A percentile compares a stretch with the other conserved stretches of the same genome.
Evolutionary conservation across 1,284 basidiomycete species (phyloP).

Genomic region (Cryptococcus sp.): DNA sequence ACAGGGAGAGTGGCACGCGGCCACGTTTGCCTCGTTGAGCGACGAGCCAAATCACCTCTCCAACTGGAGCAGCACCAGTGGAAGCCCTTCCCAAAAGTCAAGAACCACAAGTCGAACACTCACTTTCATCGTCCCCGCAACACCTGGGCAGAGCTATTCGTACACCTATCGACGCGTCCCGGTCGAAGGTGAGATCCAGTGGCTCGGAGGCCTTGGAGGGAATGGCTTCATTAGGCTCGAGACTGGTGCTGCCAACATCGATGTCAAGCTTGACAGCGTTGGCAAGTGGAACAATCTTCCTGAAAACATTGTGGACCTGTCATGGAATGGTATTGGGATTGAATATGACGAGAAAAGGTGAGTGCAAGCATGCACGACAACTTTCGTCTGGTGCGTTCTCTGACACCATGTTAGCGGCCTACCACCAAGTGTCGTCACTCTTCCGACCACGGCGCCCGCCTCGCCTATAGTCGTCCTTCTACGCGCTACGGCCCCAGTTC

Average conservation of each 20-base stretch:
- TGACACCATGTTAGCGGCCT: too few relatives aligned
- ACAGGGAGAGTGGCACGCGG: slow-evolving; percentile 24
- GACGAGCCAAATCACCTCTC: not conserved
- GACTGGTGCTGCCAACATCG: not conserved
- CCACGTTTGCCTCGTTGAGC: not conserved
- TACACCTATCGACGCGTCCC: slow-evolving; percentile 34
- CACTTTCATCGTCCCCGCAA: slow-evolving; percentile 6
- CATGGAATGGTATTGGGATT: slow-evolving; percentile 15
- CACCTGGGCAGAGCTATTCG: slow-evolving; percentile 12
- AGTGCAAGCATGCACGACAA: not conserved
- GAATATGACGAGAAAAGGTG: slow-evolving; percentile 7
- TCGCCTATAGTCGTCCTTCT: slow-evolving; percentile 8
- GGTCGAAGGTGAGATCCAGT: slow-evolving; percentile 22
- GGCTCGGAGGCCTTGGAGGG: slow-evolving; percentile 31
- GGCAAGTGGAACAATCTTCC: slow-evolving; percentile 5
- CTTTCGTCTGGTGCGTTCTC: too few relatives aligned
- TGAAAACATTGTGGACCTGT: not conserved
- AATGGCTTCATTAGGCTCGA: slow-evolving; percentile 29
- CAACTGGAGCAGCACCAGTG: not conserved
- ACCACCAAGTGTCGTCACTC: too few relatives aligned
- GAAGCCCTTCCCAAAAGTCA: not conserved
- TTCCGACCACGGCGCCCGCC: slow-evolving; percentile 5
- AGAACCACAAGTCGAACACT: not conserved
- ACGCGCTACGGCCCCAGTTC: not conserved
- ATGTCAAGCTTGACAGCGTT: not conserved